Base-by-base conservation (phyloP, 2,329 filamentous ascomycete species). In the Aureobasidium sp. region DNA sequence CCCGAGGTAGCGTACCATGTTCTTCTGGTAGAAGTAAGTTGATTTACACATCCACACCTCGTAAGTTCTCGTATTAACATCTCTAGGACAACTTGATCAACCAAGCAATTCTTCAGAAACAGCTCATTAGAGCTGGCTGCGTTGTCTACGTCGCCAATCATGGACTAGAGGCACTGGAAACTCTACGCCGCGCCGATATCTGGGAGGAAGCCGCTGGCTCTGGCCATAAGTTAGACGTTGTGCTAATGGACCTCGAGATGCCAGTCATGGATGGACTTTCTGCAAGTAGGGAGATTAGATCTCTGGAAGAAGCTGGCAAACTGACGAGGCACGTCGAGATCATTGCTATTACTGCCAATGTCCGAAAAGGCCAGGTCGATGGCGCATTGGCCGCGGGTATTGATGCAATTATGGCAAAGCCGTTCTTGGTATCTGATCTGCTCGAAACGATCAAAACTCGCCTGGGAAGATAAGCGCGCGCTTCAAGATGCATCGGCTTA, bases 221-320 rank as follows among this genome's bases (percentile, higher is more conserved):
- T n/a, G 51, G 49, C 27, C 60, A 31, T 17, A 37, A 60, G 15
- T 37, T 65, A 15, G 52, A 55, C 37, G 68, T 91, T 51, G 86
- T 92, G 15, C 74, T 92, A 6, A 91, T 92, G 88, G 89, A 92
- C 70, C 79, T 91, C 53, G 88, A 91, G 69, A 92, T 92, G 70
- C 70, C 70, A 1, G 64, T 70, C 29, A 70, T 70, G 64, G 65
- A 70, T 56, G 70, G 70, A 3, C 59, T 70, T 5, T 66, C 64
- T 2, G 70, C 68, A 48, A 62, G 66, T 15, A 58, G 66, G 22
- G 60, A 64, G n/a, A 70, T 72, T 34, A 64, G 70, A 29, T 65
- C 65, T 12, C 64, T 67, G 47, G 65, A 71, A 56, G 22, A 45
- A 27, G 22, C 49, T 9, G 64, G 64, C 17, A 57, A 63, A 17